Base-by-base conservation (phyloP, 2,329 filamentous ascomycete species). In the Fusarium gaditjirri region DNA sequence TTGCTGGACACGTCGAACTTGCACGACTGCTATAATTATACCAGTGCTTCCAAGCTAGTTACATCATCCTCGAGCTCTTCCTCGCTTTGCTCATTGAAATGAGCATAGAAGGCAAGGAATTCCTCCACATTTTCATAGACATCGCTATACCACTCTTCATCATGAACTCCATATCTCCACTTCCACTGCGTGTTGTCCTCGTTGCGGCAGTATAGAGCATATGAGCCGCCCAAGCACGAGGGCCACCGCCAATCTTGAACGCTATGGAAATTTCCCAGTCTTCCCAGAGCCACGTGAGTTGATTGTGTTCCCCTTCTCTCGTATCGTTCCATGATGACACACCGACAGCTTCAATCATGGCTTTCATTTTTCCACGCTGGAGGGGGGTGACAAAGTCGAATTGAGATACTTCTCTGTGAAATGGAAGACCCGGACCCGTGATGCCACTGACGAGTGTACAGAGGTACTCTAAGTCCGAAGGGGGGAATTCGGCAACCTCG, bases 301-400 rank as follows among this genome's bases (percentile, higher is more conserved):
- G 14, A 23, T 33, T 23, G 2, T 19, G 7, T 19, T 31, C 13
- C 0, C 6, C 21, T 2, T 17, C 13, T 27, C 3, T 25, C 8
- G 3, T 0, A 23, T 19, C 14, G 0, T 2, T 13, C 10, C 46
- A 14, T 13, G 8, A 3, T 8, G 46, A 7, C 4, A 33, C 14
- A 23, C 1, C 1, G 21, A 49, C 29, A 19, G 46, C 29, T 3
- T 33, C 4, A 2, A 9, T 33, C 29, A 23, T 33, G 7, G 16
- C 21, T 10, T 17, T 6, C 5, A 49, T 33, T 10, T 19, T n/a
- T 0, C 5, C 14, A 2, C 4, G 7, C 9, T 3, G 7, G 14
- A 33, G 29, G 31, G 29, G 29, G 4, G 27, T 17, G 6, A 49
- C 8, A 7, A 49, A 33, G 29, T 49, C 21, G 5, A 33, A 49